phyloP scores from a whole-genome alignment of 2,329 filamentous ascomycete species.

The Alternaria infectoria region DNA sequence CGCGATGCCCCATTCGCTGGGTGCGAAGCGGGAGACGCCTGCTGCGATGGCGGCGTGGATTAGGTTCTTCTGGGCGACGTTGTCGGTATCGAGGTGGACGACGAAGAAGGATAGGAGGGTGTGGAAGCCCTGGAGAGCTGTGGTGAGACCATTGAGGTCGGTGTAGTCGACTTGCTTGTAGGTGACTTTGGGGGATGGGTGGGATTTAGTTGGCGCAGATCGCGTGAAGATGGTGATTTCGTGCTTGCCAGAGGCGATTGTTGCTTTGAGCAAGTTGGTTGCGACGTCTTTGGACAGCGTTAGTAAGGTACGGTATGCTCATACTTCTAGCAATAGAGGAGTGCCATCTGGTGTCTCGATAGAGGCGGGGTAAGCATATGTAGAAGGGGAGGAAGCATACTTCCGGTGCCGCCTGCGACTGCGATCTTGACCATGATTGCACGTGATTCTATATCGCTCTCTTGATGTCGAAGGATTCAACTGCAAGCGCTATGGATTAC shows the following conservation, averaged over 20 bases:
- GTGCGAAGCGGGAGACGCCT: slow-evolving; percentile 38
- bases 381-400: slow-evolving; percentile 23
- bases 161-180: slow-evolving; percentile 57
- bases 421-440: slow-evolving; percentile 43
- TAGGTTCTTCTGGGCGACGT: slow-evolving; percentile 36
- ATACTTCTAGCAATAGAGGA: not conserved
- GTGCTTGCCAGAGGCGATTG: slow-evolving; percentile 59
- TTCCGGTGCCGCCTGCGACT: slow-evolving; percentile 46
- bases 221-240: slow-evolving; percentile 60
- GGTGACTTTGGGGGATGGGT: slow-evolving; percentile 36
- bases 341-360: not conserved
- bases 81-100: slow-evolving; percentile 32
- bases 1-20: slow-evolving; percentile 40
- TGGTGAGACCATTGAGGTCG: slow-evolving; percentile 46
- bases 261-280: slow-evolving; percentile 59
- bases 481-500: not conserved
- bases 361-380: not conserved
- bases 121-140: slow-evolving; percentile 55
- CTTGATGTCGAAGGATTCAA: not conserved
- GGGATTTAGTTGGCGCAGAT: slow-evolving; percentile 29
- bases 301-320: not conserved
- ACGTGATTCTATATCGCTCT: not conserved
- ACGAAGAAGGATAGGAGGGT: slow-evolving; percentile 55
- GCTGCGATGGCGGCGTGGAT: slow-evolving; percentile 42
- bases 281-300: slow-evolving; percentile 55